Evolutionary conservation across 192 early-diverging fungal species (phyloP).

Genomic region (Jimgerdemannia flammicorona): DNA sequence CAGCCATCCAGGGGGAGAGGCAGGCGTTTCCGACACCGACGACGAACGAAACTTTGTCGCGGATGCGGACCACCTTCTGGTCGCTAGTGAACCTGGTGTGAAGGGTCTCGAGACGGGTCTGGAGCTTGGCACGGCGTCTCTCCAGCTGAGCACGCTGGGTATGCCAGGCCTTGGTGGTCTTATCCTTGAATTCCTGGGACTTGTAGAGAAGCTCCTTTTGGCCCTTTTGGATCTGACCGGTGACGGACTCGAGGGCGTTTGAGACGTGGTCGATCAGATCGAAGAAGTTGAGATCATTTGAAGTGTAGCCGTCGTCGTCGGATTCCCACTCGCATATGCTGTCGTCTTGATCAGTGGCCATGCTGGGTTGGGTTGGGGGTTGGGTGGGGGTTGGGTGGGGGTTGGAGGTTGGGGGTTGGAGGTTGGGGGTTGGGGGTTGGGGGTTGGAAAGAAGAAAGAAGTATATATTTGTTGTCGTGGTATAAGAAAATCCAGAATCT

Average conservation of each 20-base stretch:
- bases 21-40: slow-evolving; percentile 63
- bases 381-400: background rate
- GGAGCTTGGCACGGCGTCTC: slow-evolving; percentile 16
- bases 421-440: background rate
- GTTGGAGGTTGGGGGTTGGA: background rate
- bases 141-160: slow-evolving; percentile 26
- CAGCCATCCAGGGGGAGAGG: slow-evolving; percentile 45
- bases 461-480: too few species aligned
- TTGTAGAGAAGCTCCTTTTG: slow-evolving; percentile 18
- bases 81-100: slow-evolving; percentile 26
- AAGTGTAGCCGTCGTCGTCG: background rate
- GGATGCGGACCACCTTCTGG: slow-evolving; percentile 42
- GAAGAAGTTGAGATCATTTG: slow-evolving; percentile 22
- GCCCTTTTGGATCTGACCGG: slow-evolving; percentile 24
- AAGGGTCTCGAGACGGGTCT: slow-evolving; percentile 18
- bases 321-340: background rate
- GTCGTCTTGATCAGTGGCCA: background rate
- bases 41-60: slow-evolving; percentile 65
- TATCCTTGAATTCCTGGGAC: slow-evolving; percentile 26
- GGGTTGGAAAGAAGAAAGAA: background rate
- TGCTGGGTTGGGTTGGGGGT: background rate
- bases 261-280: slow-evolving; percentile 38
- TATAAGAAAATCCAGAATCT: too few species aligned
- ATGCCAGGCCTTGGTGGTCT: slow-evolving; percentile 21
- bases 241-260: slow-evolving; percentile 25